Evolutionary conservation across 108 stramenopile species (phyloP).

Genomic region (Skeletonema tropicum): DNA sequence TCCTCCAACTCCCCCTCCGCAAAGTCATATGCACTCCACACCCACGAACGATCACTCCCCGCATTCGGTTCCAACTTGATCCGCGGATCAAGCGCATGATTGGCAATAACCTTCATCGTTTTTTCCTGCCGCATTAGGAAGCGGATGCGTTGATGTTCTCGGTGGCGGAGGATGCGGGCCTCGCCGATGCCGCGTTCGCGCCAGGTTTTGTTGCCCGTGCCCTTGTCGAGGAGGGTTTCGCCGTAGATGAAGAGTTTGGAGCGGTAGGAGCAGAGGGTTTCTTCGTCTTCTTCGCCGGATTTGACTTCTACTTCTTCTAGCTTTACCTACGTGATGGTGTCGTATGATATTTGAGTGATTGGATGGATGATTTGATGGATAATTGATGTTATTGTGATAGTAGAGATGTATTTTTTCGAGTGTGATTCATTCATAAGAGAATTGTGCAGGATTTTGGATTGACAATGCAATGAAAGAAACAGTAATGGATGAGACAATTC

Average conservation of each 20-base stretch:
- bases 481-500: too few relatives aligned
- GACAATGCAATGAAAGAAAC: too few relatives aligned
- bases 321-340: slow-evolving; percentile 70
- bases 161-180: slow-evolving; percentile 95
- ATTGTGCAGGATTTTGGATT: too few relatives aligned
- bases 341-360: too few relatives aligned
- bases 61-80: slow-evolving; percentile 96
- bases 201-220: slow-evolving; percentile 97
- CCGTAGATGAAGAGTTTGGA: slow-evolving; percentile 96
- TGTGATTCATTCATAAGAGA: too few relatives aligned
- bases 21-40: slow-evolving; percentile 98
- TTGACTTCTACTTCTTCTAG: slow-evolving; percentile 98
- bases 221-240: slow-evolving; percentile 97
- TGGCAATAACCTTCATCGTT: slow-evolving; percentile 99
- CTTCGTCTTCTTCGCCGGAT: slow-evolving; percentile 98
- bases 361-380: too few relatives aligned
- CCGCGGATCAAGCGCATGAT: slow-evolving; percentile 96
- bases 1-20: slow-evolving; percentile 91
- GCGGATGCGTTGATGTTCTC: slow-evolving; percentile 86
- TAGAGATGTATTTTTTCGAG: not conserved
- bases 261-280: slow-evolving; percentile 67
- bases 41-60: slow-evolving; percentile 95
- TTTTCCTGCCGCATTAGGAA: slow-evolving; percentile 99
- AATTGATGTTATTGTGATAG: too few relatives aligned
- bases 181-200: slow-evolving; percentile 97